Evolutionary conservation across 345 rosid species (phyloP).

Genomic region (Aegle marmelos): DNA sequence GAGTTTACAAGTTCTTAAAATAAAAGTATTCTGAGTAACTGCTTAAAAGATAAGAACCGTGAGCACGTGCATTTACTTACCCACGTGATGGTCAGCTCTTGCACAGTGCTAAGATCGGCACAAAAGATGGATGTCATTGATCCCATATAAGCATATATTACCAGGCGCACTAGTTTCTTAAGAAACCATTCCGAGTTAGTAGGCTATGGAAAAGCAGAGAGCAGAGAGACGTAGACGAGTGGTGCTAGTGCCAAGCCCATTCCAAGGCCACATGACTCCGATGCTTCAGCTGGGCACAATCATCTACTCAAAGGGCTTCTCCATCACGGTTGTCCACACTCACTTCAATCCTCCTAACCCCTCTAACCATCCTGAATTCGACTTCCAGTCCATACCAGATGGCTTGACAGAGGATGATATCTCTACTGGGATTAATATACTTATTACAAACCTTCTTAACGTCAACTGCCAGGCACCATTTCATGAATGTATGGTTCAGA

Average conservation of each 20-base stretch:
- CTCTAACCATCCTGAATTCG: background rate
- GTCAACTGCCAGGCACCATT: constrained; percentile 7
- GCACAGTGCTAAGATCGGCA: too few species aligned
- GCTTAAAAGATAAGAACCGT: too few species aligned
- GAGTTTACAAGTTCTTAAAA: too few species aligned
- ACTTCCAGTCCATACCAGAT: background rate
- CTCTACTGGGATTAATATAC: background rate
- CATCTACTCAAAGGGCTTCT: background rate
- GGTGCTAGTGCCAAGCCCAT: constrained; percentile 20
- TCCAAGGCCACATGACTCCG: constrained; percentile 23
- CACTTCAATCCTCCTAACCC: background rate
- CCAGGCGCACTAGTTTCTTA: too few species aligned
- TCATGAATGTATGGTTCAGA: constrained; percentile 3
- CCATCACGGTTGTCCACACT: background rate
- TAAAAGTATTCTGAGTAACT: too few species aligned
- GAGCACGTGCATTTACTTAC: too few species aligned
- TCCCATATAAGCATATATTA: too few species aligned
- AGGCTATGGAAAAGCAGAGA: background rate
- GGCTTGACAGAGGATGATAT: background rate
- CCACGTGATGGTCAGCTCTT: too few species aligned
- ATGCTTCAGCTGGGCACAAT: constrained; percentile 19
- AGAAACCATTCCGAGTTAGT: too few species aligned
- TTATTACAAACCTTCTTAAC: background rate
- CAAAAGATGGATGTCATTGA: too few species aligned
- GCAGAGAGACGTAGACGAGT: background rate